These are phyloP conservation scores for Erodium trifolium DNA, from an alignment of 441 rosid genomes.

Conservation along the genomic window DNA sequence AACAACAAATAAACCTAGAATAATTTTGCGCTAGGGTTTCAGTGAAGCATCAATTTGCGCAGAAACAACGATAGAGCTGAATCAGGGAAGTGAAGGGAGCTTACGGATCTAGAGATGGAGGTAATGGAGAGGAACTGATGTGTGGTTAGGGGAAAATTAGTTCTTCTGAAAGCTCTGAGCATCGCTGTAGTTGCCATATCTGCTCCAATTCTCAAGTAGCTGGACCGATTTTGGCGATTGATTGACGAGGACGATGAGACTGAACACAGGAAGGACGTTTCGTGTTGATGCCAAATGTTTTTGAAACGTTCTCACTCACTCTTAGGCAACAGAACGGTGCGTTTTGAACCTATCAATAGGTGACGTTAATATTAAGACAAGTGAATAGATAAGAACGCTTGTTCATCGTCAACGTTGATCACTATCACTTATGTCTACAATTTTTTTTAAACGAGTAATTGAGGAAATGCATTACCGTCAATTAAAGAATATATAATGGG, in stretches of 20 bases:
- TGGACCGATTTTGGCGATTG: background rate
- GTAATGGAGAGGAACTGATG: constrained; percentile 18
- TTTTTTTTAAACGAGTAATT: too few species aligned
- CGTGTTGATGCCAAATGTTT: background rate
- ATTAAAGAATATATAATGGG: too few species aligned
- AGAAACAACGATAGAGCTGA: background rate
- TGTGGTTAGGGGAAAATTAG: constrained; percentile 5
- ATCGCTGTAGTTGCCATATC: constrained; percentile 22
- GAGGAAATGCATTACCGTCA: too few species aligned
- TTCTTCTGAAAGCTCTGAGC: constrained; percentile 20
- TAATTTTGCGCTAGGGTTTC: background rate
- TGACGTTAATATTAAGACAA: too few species aligned
- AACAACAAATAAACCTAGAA: background rate
- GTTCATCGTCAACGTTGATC: too few species aligned
- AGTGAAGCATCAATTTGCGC: background rate
- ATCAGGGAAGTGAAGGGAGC: constrained; percentile 7
- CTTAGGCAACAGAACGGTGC: background rate
- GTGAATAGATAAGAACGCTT: too few species aligned
- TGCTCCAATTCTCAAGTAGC: background rate
- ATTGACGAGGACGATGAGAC: background rate
- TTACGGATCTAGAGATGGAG: constrained; percentile 33
- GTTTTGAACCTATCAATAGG: background rate
- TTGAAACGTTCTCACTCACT: background rate
- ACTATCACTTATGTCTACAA: too few species aligned
- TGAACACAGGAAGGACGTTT: background rate